phyloP scores from a whole-genome alignment of 2,329 filamentous ascomycete genomes.

The Fusarium paranaense region DNA sequence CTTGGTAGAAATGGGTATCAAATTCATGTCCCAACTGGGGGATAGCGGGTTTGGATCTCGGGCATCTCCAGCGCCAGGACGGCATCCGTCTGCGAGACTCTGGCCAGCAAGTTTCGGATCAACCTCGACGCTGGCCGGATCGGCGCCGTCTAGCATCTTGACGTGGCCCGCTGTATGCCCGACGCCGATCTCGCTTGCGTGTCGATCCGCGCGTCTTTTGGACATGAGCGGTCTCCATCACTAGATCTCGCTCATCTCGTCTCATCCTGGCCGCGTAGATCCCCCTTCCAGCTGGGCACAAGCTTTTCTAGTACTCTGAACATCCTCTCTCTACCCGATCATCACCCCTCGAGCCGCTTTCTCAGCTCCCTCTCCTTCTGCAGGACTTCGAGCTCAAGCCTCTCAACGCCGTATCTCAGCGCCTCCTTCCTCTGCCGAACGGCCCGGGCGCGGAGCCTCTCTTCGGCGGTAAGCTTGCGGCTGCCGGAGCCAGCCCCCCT shows the following conservation, averaged over 20 bases:
- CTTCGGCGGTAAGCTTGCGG: slow-evolving; percentile 63
- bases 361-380: slow-evolving; percentile 75
- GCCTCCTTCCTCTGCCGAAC: slow-evolving; percentile 85
- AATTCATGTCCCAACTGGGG: slow-evolving; percentile 19
- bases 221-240: not conserved
- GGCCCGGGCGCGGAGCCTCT: slow-evolving; percentile 66
- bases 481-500: slow-evolving; percentile 33
- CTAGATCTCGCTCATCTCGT: not conserved
- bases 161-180: slow-evolving; percentile 15
- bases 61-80: not conserved
- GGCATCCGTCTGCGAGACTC: not conserved
- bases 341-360: slow-evolving; percentile 58
- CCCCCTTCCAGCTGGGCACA: not conserved
- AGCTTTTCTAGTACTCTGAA: not conserved
- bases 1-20: slow-evolving; percentile 32
- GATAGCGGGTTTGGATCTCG: not conserved
- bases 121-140: slow-evolving; percentile 17
- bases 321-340: not conserved
- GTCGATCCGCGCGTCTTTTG: slow-evolving; percentile 22
- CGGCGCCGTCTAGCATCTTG: slow-evolving; percentile 14
- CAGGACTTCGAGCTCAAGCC: slow-evolving; percentile 85
- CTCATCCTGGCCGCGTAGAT: not conserved
- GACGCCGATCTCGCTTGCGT: slow-evolving; percentile 30
- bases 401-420: slow-evolving; percentile 86
- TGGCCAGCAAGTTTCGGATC: not conserved